Evolutionary conservation across 169 alveolate genomes (phyloP).

Genomic region (Eimeria maxima): DNA sequence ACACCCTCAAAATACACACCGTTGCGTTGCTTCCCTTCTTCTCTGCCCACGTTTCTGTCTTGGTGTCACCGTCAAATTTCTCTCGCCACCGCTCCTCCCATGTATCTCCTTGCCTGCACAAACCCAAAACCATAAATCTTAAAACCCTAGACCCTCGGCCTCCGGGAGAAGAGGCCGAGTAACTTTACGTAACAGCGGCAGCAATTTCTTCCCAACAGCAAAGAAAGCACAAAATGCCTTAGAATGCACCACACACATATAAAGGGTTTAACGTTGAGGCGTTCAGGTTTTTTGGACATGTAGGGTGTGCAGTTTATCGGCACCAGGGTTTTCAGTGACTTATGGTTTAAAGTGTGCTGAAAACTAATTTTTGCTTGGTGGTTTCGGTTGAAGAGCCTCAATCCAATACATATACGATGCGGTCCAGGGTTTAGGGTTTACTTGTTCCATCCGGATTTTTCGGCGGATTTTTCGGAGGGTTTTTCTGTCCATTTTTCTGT

Average conservation of each 20-base stretch:
- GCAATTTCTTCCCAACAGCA: neutral
- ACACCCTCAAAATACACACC: neutral
- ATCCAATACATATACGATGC: neutral
- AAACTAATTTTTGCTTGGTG: neutral
- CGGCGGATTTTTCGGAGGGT: slow-evolving; percentile 60
- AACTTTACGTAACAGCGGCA: neutral
- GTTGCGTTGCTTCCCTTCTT: slow-evolving; percentile 73
- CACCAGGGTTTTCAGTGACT: neutral
- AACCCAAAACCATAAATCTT: neutral
- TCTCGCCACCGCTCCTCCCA: slow-evolving; percentile 80
- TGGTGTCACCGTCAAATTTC: slow-evolving; percentile 40
- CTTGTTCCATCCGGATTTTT: slow-evolving; percentile 73
- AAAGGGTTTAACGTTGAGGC: neutral
- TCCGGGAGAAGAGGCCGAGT: too few species aligned
- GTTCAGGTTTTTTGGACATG: neutral
- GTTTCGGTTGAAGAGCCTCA: neutral
- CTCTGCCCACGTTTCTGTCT: slow-evolving; percentile 71
- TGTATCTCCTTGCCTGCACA: slow-evolving; percentile 74
- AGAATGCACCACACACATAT: neutral
- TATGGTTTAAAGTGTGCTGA: neutral
- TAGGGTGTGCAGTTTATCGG: neutral
- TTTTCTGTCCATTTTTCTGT: slow-evolving; percentile 68
- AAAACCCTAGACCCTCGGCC: neutral
- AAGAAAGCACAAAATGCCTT: neutral
- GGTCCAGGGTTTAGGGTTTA: slow-evolving; percentile 9